These are phyloP conservation scores for Tetrahymena malaccensis DNA, from an alignment of 73 alveolate species.

Conservation along the genomic window DNA sequence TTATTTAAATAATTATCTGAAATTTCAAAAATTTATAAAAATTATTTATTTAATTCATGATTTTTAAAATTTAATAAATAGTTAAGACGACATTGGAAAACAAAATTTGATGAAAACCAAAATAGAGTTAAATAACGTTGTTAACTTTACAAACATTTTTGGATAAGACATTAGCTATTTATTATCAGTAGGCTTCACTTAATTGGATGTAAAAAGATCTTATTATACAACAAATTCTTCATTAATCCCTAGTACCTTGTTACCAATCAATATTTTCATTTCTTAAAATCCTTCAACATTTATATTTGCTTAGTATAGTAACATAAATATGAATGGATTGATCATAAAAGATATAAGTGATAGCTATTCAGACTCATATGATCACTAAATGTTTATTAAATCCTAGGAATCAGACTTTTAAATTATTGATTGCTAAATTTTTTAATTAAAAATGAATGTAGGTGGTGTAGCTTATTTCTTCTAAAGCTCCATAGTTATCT, in stretches of 20 bases:
- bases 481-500: neutral
- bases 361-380: neutral
- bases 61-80: too few species aligned
- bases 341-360: too few species aligned
- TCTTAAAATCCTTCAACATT: too few species aligned
- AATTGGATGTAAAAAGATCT: neutral
- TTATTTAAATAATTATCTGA: too few species aligned
- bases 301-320: too few species aligned
- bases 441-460: neutral
- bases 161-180: neutral
- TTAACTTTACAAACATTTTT: neutral
- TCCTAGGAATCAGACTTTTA: neutral
- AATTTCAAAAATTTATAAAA: too few species aligned
- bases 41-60: too few species aligned
- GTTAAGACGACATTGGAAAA: neutral
- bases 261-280: too few species aligned
- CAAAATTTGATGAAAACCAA: too few species aligned
- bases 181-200: neutral
- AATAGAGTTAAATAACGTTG: neutral
- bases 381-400: neutral
- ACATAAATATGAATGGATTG: too few species aligned
- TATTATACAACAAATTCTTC: too few species aligned
- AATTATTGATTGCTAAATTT: neutral
- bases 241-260: too few species aligned
- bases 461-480: neutral